Evolutionary conservation across 495 filamentous ascomycete genomes (phyloP).

Genomic region (Lasiosphaeria ovina): DNA sequence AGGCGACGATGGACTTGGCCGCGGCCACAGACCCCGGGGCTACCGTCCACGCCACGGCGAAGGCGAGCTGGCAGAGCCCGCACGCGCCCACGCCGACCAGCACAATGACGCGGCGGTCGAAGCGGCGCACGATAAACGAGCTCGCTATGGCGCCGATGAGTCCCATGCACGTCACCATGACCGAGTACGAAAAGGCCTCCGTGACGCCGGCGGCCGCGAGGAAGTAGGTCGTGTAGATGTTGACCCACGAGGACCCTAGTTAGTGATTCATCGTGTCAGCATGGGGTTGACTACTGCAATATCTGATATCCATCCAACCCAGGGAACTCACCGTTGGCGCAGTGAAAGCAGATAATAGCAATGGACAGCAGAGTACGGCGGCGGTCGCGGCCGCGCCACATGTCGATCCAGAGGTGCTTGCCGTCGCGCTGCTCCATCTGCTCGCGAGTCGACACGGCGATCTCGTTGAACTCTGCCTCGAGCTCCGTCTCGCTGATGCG

Average conservation of each 20-base stretch:
- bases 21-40: conserved; percentile 38
- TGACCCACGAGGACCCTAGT: conserved; percentile 47
- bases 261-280: conserved; percentile 43
- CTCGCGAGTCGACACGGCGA: conserved; percentile 41
- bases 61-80: conserved; percentile 47
- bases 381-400: conserved; percentile 27
- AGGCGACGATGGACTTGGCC: conserved; percentile 41
- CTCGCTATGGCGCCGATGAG: conserved; percentile 46
- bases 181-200: conserved; percentile 49
- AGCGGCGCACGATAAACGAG: conserved; percentile 39
- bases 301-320: no score
- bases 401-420: conserved; percentile 14
- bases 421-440: conserved; percentile 37
- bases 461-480: conserved; percentile 48
- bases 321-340: background rate
- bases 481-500: conserved; percentile 36
- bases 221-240: conserved; percentile 48
- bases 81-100: conserved; percentile 47
- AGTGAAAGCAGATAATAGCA: conserved; percentile 6
- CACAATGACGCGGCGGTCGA: conserved; percentile 48
- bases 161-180: conserved; percentile 50
- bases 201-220: conserved; percentile 46
- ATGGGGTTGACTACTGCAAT: no score
- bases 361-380: conserved; percentile 47
- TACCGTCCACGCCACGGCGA: conserved; percentile 47